phyloP scores from a whole-genome alignment of 108 stramenopile species.

The Nannochloropsis oceanica region DNA sequence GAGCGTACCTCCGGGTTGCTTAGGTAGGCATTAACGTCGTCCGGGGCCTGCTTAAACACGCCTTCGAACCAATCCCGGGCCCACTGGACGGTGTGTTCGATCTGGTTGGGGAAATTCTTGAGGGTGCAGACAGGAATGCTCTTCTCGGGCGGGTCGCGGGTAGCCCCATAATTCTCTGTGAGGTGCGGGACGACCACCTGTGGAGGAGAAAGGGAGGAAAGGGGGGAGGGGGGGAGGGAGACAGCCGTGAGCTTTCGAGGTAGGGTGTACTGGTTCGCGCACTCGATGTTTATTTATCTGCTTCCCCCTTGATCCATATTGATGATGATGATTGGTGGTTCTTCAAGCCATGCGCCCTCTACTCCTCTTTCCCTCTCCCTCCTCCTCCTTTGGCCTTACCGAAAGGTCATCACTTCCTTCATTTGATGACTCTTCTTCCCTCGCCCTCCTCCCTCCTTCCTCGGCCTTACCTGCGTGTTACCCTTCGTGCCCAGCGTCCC shows the following conservation, averaged over 20 bases:
- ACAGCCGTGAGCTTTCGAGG: too few relatives aligned
- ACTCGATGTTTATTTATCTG: too few relatives aligned
- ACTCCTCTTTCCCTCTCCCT: too few relatives aligned
- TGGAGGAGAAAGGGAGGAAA: slow-evolving; percentile 2
- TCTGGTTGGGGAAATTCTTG: slow-evolving; percentile 98
- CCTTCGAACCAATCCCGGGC: slow-evolving; percentile 98
- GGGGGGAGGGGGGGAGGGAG: not conserved
- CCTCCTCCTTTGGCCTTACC: too few relatives aligned
- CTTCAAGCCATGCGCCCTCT: too few relatives aligned
- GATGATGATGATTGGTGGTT: too few relatives aligned
- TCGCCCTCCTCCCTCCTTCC: too few relatives aligned
- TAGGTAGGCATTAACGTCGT: slow-evolving; percentile 85
- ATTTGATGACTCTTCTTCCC: too few relatives aligned
- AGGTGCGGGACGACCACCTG: slow-evolving; percentile 89
- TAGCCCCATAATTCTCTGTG: slow-evolving; percentile 96
- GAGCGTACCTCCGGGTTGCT: slow-evolving; percentile 35
- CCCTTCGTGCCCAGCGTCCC: slow-evolving; percentile 94
- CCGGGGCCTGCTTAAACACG: slow-evolving; percentile 79
- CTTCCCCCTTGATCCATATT: too few relatives aligned
- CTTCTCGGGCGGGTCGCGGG: slow-evolving; percentile 94
- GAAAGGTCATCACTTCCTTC: too few relatives aligned
- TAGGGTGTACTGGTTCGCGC: too few relatives aligned
- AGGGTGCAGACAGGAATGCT: slow-evolving; percentile 93
- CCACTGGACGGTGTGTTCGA: slow-evolving; percentile 95
- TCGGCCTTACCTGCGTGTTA: slow-evolving; percentile 17